A percentile compares a stretch with the other conserved stretches of the same genome.
These are phyloP conservation scores for Beauveria rudraprayagi DNA, from an alignment of 2,329 filamentous ascomycete genomes.

Conservation along the genomic window DNA sequence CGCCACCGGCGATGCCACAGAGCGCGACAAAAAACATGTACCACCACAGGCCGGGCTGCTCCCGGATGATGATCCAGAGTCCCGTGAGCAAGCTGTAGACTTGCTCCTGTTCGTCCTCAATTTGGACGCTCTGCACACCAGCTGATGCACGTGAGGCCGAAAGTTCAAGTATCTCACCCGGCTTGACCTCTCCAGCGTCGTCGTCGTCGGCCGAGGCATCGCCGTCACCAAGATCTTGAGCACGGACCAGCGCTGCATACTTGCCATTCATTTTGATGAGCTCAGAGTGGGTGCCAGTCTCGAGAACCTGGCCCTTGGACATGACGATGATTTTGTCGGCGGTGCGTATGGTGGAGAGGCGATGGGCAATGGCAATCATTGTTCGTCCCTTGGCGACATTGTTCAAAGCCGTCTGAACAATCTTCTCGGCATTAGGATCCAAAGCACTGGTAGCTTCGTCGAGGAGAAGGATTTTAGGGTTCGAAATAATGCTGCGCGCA, in stretches of 20 bases:
- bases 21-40: conserved; percentile 16
- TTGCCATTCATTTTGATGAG: conserved; percentile 40
- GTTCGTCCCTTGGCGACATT: conserved; percentile 48
- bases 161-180: conserved; percentile 13
- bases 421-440: conserved; percentile 36
- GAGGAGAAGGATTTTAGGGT: conserved; percentile 55
- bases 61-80: conserved; percentile 22
- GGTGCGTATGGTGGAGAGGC: conserved; percentile 49
- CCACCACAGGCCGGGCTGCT: conserved; percentile 23
- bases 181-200: conserved; percentile 22
- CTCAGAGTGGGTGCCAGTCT: conserved; percentile 54
- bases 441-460: conserved; percentile 62
- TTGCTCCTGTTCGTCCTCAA: conserved; percentile 9
- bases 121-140: conserved; percentile 11
- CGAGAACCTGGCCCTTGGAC: conserved; percentile 48
- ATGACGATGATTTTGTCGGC: conserved; percentile 62
- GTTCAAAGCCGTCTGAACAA: conserved; percentile 49
- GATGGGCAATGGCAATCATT: conserved; percentile 58
- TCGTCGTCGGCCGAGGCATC: conserved; percentile 14
- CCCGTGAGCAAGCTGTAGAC: conserved; percentile 22
- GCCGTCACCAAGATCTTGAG: conserved; percentile 30
- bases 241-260: conserved; percentile 43
- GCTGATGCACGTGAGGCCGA: conserved; percentile 16
- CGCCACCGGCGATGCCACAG: conserved; percentile 23
- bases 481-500: conserved; percentile 56